A percentile compares a stretch with the other conserved stretches of the same genome.
Conservation (phyloP, 2,329 filamentous ascomycete species). For the Zalaria sp. region DNA sequence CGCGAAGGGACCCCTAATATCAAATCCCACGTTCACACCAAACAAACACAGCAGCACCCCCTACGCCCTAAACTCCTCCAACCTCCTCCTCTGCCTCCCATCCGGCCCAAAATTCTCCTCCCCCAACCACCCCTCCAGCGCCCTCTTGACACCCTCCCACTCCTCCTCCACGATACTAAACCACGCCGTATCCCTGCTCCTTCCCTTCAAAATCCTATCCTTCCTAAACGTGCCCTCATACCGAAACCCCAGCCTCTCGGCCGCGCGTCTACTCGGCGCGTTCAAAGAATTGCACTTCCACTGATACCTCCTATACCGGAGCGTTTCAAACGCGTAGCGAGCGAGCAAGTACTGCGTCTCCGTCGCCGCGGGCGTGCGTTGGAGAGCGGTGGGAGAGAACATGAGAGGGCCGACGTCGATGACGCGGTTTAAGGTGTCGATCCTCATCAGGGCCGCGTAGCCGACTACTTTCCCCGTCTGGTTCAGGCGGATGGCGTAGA, state of each 20-base stretch:
- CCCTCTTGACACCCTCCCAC: conserved; percentile 35
- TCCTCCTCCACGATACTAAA: conserved; percentile 44
- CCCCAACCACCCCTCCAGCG: conserved; percentile 40
- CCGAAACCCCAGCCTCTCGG: conserved; percentile 41
- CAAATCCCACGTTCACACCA: no score
- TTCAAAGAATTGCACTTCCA: conserved; percentile 54
- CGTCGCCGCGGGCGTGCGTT: conserved; percentile 42
- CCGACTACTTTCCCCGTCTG: conserved; percentile 21
- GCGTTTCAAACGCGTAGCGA: conserved; percentile 36
- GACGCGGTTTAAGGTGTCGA: conserved; percentile 32
- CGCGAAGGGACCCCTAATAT: no score
- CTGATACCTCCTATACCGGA: conserved; percentile 44
- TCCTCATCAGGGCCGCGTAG: conserved; percentile 28
- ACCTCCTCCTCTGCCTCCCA: conserved; percentile 35
- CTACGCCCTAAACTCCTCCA: conserved; percentile 22
- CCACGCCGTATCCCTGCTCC: conserved; percentile 46
- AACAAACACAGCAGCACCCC: no score
- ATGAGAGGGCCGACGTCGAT: conserved; percentile 46
- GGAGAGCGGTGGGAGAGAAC: conserved; percentile 32
- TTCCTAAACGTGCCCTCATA: conserved; percentile 48
- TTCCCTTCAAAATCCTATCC: conserved; percentile 45
- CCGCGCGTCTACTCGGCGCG: conserved; percentile 37
- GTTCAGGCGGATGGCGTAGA: conserved; percentile 29
- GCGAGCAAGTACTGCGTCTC: conserved; percentile 45
- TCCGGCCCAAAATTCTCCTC: conserved; percentile 40